phyloP scores from a whole-genome alignment of 2,329 filamentous ascomycete genomes.

The Aspergillus terreus region DNA sequence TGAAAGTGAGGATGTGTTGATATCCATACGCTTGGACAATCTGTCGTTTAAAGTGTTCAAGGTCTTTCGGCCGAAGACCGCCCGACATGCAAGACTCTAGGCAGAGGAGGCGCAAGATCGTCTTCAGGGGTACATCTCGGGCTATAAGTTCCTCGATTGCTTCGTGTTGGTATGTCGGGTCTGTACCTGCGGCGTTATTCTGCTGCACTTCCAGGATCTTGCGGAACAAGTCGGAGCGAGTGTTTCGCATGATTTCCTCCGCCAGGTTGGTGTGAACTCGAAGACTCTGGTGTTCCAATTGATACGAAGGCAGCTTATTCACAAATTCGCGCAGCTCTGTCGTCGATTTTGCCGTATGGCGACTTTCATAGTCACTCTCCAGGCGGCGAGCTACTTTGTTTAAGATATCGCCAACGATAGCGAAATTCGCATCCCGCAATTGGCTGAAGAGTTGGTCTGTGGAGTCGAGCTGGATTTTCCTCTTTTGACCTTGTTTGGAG shows the following conservation, averaged over 20 bases:
- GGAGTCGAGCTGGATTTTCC: conserved; percentile 83
- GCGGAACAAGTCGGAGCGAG: conserved; percentile 82
- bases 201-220: conserved; percentile 90
- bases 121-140: conserved; percentile 73
- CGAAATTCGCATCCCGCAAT: conserved; percentile 89
- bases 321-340: conserved; percentile 93
- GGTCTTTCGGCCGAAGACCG: conserved; percentile 81
- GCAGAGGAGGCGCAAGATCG: conserved; percentile 79
- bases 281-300: conserved; percentile 89
- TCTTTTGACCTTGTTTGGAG: conserved; percentile 66
- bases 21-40: conserved; percentile 92
- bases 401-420: conserved; percentile 81
- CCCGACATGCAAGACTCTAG: conserved; percentile 88
- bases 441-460: conserved; percentile 86
- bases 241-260: conserved; percentile 93
- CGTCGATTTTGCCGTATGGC: conserved; percentile 81
- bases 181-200: conserved; percentile 84
- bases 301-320: conserved; percentile 84
- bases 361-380: conserved; percentile 81
- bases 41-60: conserved; percentile 82
- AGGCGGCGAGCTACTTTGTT: conserved; percentile 88
- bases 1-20: conserved; percentile 86
- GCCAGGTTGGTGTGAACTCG: conserved; percentile 87
- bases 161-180: conserved; percentile 84
- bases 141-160: conserved; percentile 93